Evolutionary conservation across 78 protist genomes (phyloP), one percentile per base, ranked within the genome.

Genomic region (Bodo saltans): DNA sequence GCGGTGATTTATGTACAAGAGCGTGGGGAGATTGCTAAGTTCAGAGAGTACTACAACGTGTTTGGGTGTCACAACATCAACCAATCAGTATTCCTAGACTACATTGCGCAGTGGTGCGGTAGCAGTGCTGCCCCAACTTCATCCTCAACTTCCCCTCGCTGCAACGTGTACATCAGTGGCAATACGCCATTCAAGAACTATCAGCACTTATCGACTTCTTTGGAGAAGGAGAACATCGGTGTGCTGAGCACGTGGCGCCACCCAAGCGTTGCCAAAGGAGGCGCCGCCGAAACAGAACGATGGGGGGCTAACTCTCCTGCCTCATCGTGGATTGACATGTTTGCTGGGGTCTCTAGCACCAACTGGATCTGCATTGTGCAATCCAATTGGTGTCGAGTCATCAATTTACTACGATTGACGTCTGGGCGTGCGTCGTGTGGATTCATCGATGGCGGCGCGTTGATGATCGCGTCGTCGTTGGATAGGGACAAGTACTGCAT

Each of bases 1-100:
- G n/a, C n/a, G n/a, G 35, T 76, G 52, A 67, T 76, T 3, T 76
- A 42, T 38, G 39, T 30, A 27, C 81, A 76, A 67, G 42, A 37
- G 23, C 81, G 81, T 26, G 81, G 81, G 25, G 81, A 76, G 35
- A 23, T 76, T 1, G 81, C 81, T 28, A 76, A 76, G 81, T 76
- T 26, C 69, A 47, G 81, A 8, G 81, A 76, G 52, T 76, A 76
- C 81, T 76, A 32, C 81, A 76, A 76, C 52, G 69, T 23, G 37
- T 76, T 76, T 67, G 81, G 81, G 37, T 76, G 81, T 38, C 81
- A 76, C 69, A 38, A 4, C 41, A 67, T 76, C 37, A 17, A 76
- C 69, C 23, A 3, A 28, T n/a, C n/a, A n/a, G n/a, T n/a, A n/a
- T n/a, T n/a, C n/a, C n/a, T n/a, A n/a, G 41, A 30, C 25, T 33